Evolutionary conservation across 2,329 filamentous ascomycete species (phyloP), one percentile per base, ranked within the genome.

Genomic region (Raffaelea arxii): DNA sequence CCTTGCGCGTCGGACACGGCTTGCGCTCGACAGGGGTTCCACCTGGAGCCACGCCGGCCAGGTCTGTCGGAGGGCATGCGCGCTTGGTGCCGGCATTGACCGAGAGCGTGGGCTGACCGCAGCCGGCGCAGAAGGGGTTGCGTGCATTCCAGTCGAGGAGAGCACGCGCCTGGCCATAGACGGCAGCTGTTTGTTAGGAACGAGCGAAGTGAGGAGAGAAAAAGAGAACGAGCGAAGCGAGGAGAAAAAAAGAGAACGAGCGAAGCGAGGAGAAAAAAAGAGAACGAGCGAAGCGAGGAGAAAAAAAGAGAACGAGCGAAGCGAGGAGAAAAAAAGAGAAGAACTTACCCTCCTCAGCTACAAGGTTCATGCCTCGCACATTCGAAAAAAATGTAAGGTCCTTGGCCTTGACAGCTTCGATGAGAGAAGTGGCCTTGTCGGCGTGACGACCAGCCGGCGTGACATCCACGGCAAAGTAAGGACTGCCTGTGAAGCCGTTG

Each of bases 91-190:
- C 86, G 4, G 80, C 84, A 57, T 90, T 83, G 23, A 86, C 72
- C 18, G 83, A 84, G 50, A 96, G 69, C 0, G 89, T 97, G 22
- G 77, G 80, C 58, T 86, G 77, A 27, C 92, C 91, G 65, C 92
- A 98, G 47, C 84, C 83, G 25, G 82, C 89, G 64, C 92, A 98
- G 72, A 88, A 98, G 25, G 84, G 85, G 65, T 94, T 95, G 44
- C 91, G 84, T 23, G 74, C 74, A 67, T 98, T 97, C 92, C 92
- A 98, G 68, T 97, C 92, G 30, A 94, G 71, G 23, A 96, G 73
- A 40, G 89, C 85, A 46, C 91, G 82, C 7, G 89, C 86, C 65
- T 95, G 87, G 14, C 88, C 91, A 56, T 89, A 95, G 40, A 95
- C 85, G 43, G 90, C 88, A 49, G 90, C 92, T 92, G 51, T 18